A percentile compares a stretch with the other conserved stretches of the same genome.
phyloP scores from a whole-genome alignment of 495 filamentous ascomycete genomes.

The Aspergillus nanangensis region DNA sequence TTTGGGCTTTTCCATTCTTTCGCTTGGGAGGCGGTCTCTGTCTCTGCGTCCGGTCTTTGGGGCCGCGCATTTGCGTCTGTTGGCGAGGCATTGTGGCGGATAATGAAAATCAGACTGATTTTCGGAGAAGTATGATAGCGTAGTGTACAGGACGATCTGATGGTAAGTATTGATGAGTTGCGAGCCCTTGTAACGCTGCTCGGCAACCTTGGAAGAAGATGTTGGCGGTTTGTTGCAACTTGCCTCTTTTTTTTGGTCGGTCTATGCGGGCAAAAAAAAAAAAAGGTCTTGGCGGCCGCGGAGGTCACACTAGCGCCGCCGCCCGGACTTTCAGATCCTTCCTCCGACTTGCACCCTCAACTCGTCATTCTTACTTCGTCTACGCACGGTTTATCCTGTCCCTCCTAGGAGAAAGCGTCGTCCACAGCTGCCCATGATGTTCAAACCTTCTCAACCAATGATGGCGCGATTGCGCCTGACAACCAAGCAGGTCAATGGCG shows the following conservation, averaged over 20 bases:
- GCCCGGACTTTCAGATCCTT: conserved; percentile 15
- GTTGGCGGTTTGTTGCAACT: conserved; percentile 20
- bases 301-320: conserved; percentile 24
- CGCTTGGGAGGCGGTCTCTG: conserved; percentile 38
- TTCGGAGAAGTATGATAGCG: background rate
- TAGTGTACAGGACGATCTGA: background rate
- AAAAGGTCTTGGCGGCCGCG: conserved; percentile 39
- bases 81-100: conserved; percentile 59
- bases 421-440: conserved; percentile 34
- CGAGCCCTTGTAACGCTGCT: too few relatives aligned
- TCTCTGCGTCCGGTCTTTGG: conserved; percentile 51
- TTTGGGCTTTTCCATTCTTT: conserved; percentile 57
- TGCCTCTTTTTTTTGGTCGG: conserved; percentile 21
- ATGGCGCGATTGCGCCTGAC: conserved; percentile 68
- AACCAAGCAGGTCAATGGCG: conserved; percentile 88
- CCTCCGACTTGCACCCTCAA: conserved; percentile 6
- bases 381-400: background rate
- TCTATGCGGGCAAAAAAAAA: conserved; percentile 20
- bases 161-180: too few relatives aligned
- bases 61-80: conserved; percentile 47
- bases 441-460: conserved; percentile 68
- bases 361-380: too few relatives aligned
- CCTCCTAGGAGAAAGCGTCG: too few relatives aligned
- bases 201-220: too few relatives aligned
- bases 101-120: background rate